Evolutionary conservation across 2,329 filamentous ascomycete species (phyloP), one percentile per base, ranked within the genome.

Genomic region (Parafenestella ontariensis): DNA sequence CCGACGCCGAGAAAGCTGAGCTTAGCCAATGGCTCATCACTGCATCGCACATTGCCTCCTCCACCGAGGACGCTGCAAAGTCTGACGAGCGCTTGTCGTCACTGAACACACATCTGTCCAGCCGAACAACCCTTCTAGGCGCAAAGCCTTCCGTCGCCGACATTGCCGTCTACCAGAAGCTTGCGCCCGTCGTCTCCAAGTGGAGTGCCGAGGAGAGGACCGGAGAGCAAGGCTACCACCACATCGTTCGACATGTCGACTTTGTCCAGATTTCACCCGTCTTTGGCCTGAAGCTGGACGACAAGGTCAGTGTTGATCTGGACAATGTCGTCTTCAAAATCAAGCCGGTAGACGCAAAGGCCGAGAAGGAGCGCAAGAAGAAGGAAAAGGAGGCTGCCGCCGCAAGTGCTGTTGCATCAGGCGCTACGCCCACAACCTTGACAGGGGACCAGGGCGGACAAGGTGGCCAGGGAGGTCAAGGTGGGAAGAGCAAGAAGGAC

Each of bases 331-430:
- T 91, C 60, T 93, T 92, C 76, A 89, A 93, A 68, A 94, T 95
- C 80, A 94, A 94, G 66, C 90, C 90, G 18, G 87, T 94, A 58
- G 92, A 96, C 65, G 87, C 90, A 68, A 96, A 96, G 83, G 92
- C 92, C 52, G 94, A 97, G 83, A 97, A 97, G 83, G 93, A 97
- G 84, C 87, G 89, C 43, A 86, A 94, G 78, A 97, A 96, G 89
- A 96, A 96, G 83, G 92, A 96, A 80, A 96, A 96, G 83, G 90
- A 89, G 47, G 77, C 78, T 17, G 77, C 78, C 5, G 81, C 81
- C 15, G 80, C 79, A 26, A 80, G 73, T 39, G 87, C 86, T 13
- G 85, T 83, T 2, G 83, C 82, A 9, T 82, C 78, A 23, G 80
- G 78, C 39, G 76, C 75, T 28, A 78, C 78, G 10, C 68, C 76